phyloP scores from a whole-genome alignment of 208 protist species.

The Leishmania major region DNA sequence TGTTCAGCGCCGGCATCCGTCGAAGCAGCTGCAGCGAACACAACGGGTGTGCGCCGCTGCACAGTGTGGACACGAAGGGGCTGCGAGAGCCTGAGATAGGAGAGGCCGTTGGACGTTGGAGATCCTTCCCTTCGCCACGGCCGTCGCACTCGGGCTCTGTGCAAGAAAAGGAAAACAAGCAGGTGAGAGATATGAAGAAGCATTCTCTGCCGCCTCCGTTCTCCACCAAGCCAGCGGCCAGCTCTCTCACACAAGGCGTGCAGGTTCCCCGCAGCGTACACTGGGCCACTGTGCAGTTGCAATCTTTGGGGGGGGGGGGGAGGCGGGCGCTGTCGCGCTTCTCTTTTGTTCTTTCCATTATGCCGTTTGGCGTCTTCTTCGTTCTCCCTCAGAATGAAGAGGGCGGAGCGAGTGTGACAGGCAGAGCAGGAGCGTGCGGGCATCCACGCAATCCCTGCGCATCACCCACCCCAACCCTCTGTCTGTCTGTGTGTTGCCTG shows the following conservation, averaged over 20 bases:
- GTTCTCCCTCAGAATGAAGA: background rate
- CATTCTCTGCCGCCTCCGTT: background rate
- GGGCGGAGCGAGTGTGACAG: background rate
- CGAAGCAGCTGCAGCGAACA: background rate
- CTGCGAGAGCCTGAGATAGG: background rate
- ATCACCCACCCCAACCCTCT: background rate
- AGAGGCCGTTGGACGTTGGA: background rate
- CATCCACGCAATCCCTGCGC: background rate
- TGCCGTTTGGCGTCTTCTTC: background rate
- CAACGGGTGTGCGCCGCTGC: background rate
- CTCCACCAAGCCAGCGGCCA: background rate
- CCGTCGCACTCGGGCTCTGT: background rate
- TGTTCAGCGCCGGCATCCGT: background rate
- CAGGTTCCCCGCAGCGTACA: background rate
- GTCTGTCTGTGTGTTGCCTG: background rate
- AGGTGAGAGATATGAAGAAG: background rate
- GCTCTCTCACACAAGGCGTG: background rate
- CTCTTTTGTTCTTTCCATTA: background rate
- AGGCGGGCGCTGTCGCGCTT: background rate
- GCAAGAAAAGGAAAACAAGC: background rate
- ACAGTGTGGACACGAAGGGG: background rate
- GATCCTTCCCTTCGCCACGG: background rate
- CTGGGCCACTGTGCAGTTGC: background rate
- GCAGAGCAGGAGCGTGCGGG: background rate
- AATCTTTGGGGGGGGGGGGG: background rate